Conservation (phyloP, 202 grass and related monocot genomes). For the Schoenoplectus tabernaemontani region DNA sequence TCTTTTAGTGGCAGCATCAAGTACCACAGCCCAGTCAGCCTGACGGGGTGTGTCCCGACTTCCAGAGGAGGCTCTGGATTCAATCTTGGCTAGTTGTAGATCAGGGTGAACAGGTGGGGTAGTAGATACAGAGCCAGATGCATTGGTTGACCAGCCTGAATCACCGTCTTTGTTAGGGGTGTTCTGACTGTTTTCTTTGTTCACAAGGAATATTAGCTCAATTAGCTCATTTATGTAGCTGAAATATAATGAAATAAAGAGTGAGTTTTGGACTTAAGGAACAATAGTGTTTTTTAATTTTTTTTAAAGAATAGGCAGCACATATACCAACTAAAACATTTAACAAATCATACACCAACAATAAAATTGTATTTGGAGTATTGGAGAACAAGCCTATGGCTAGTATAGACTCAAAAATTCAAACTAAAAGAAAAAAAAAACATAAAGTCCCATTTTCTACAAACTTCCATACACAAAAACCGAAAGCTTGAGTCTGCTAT, state of each 20-base stretch:
- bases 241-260: conserved; percentile 33
- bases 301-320: background rate
- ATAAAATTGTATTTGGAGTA: background rate
- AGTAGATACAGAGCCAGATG: conserved; percentile 15
- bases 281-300: background rate
- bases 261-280: background rate
- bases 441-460: background rate
- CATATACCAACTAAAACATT: background rate
- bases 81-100: conserved; percentile 27
- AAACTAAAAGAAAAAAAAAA: background rate
- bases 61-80: conserved; percentile 35
- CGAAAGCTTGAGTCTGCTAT: background rate
- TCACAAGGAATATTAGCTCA: conserved; percentile 53
- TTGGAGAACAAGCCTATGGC: background rate
- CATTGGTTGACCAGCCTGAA: conserved; percentile 33
- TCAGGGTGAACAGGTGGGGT: background rate
- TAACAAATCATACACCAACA: background rate
- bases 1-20: conserved; percentile 90
- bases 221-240: conserved; percentile 97
- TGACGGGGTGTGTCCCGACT: conserved; percentile 29
- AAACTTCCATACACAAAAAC: background rate
- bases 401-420: background rate
- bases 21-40: conserved; percentile 65
- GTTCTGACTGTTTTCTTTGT: conserved; percentile 35
- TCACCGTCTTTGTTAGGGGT: conserved; percentile 30